Evolutionary conservation across 2,329 filamentous ascomycete species (phyloP), one percentile per base, ranked within the genome.

Genomic region (Xylariaceae sp.): DNA sequence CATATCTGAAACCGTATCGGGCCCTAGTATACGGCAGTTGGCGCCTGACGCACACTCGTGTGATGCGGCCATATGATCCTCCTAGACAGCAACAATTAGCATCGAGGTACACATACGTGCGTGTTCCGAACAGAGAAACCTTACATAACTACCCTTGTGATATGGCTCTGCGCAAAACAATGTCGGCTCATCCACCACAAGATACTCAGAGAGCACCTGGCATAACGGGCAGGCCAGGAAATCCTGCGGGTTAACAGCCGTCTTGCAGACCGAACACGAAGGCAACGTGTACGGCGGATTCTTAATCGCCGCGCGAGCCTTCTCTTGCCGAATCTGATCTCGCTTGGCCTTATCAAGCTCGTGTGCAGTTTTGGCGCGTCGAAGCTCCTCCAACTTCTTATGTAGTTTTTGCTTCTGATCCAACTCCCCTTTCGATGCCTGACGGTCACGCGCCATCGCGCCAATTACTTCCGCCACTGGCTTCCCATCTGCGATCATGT

Each of bases 81-180:
- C 70, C 78, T 80, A 37, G 47, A 15, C 17, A 59, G 11, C 4
- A 51, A 48, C 42, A 1, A 60, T 74, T 54, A 76, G 72, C 9
- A 8, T 44, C 15, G 45, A 55, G 39, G 30, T 30, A 18, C 54
- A 11, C 10, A 37, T 50, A 45, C 7, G 11, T 18, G 54, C 8
- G 35, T 51, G 15, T 18, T 30, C 8, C n/a, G 18, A 15, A 44
- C 2, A 57, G 47, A 47, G 4, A 7, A 39, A 7, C 74, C 77
- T 67, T 68, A 81, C 79, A 53, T 76, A 74, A 53, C 73, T 74
- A 45, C 73, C 70, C 5, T 73, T 68, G 34, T 71, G 71, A 62
- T 78, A 81, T 23, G 70, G 70, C 5, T 76, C 71, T 0, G 77
- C 78, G 66, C 79, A 81, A 63, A 79, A 82, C 6, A 79, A 68